Evolutionary conservation across 176 grass and related monocot genomes (phyloP), one percentile per base, ranked within the genome.

Genomic region (Avena insularis): DNA sequence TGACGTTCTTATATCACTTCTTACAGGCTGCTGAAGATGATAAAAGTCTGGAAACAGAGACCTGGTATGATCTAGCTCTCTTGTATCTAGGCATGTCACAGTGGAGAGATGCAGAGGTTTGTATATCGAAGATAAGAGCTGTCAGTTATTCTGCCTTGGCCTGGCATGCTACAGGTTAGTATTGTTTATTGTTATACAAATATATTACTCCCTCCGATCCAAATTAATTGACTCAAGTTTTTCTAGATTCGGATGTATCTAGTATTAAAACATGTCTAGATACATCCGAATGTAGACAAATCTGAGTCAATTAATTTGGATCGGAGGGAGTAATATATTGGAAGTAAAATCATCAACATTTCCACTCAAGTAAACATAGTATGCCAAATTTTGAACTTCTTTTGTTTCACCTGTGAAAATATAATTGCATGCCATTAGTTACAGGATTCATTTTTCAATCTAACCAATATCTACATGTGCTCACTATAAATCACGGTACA

Each of bases 51-150:
- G 92, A 97, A 89, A 87, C 87, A 77, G 89, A 93, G 67, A 97
- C 87, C 56, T 99, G 97, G 97, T 87, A 94, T 91, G 94, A 99
- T 97, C 85, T 99, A 79, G 87, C 90, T 74, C 90, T 93, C 78
- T 89, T 99, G 70, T 99, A 99, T 85, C 84, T 97, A 87, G 79
- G 74, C 81, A 92, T 99, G 94, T 88, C 82, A 70, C 92, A 94
- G 58, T 93, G 79, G 91, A 99, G 89, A 83, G 94, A 99, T 84
- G 89, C 93, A 27, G 92, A 99, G 71, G 62, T 93, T 82, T 99
- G 97, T 84, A 54, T 99, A 72, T 91, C 86, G 5, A 94, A 86
- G 71, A 77, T 99, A 29, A 92, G 88, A 77, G n/a, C 56, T 64
- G 79, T 66, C 43, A 88, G 68, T 89, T 92, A 89, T 86, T 97